Conservation (phyloP, 345 rosid genomes). For the Corymbia maculata region DNA sequence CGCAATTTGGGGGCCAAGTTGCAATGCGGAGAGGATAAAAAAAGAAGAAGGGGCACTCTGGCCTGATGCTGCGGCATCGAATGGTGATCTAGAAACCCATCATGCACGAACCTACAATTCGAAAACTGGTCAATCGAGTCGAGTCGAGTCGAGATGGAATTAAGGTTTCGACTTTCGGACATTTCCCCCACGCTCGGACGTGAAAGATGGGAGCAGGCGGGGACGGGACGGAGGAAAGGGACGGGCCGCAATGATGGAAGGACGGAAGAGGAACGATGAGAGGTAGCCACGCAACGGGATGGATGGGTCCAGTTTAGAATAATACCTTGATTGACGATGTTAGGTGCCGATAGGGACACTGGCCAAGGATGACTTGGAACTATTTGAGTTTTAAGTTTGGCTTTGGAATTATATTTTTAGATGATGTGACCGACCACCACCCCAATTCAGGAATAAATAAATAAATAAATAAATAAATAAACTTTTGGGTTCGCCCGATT, state of each 20-base stretch:
- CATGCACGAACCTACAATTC: not conserved
- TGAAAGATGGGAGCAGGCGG: not conserved
- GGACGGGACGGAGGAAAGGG: not conserved
- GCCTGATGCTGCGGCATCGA: not conserved
- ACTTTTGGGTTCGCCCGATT: not conserved
- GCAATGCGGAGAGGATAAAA: not conserved
- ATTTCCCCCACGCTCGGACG: not conserved
- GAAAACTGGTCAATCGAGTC: not conserved
- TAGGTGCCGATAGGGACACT: not conserved
- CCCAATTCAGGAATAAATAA: not conserved
- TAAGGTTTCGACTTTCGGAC: not conserved
- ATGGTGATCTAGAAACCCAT: not conserved
- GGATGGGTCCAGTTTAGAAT: not conserved
- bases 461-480: accelerated
- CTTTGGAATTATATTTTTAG: not conserved
- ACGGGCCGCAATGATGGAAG: not conserved
- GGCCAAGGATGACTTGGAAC: not conserved
- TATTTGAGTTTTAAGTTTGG: not conserved
- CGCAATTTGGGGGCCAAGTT: not conserved
- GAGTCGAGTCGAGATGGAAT: not conserved
- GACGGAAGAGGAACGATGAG: not conserved
- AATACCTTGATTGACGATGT: not conserved
- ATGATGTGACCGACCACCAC: not conserved
- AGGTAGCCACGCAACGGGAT: not conserved
- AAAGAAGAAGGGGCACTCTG: not conserved